Conservation (phyloP, 106 monocot genomes). For the Posidonia australis region DNA sequence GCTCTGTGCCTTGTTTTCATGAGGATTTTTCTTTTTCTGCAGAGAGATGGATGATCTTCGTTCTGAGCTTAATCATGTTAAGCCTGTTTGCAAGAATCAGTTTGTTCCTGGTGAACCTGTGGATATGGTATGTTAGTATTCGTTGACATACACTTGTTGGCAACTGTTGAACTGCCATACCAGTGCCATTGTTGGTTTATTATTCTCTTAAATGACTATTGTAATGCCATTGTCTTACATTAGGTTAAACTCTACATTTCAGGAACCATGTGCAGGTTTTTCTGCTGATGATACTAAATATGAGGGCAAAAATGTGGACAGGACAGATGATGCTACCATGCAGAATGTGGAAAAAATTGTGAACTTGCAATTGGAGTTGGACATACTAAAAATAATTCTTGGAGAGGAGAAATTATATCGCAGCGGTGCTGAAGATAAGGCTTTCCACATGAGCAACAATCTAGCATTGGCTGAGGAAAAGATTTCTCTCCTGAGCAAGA, state of each 20-base stretch:
- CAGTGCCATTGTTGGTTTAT: background rate
- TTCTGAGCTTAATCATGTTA: slow-evolving; percentile 23
- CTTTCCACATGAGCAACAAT: slow-evolving; percentile 12
- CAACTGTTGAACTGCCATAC: background rate
- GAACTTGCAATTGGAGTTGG: slow-evolving; percentile 72
- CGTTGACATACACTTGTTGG: background rate
- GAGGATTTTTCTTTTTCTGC: slow-evolving; percentile 12
- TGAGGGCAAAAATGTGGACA: slow-evolving; percentile 5
- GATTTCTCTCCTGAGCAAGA: slow-evolving; percentile 14
- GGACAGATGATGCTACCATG: background rate
- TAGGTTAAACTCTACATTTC: slow-evolving; percentile 5
- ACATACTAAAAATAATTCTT: slow-evolving; percentile 69
- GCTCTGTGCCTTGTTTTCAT: too few relatives aligned
- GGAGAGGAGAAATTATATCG: slow-evolving; percentile 53
- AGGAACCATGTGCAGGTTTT: slow-evolving; percentile 32
- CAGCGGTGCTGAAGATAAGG: slow-evolving; percentile 32
- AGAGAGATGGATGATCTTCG: slow-evolving; percentile 58
- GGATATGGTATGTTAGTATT: slow-evolving; percentile 25
- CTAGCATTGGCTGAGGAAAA: slow-evolving; percentile 22
- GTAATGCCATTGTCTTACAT: background rate
- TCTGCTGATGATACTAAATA: background rate
- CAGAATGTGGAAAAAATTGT: slow-evolving; percentile 41
- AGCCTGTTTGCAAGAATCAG: slow-evolving; percentile 9
- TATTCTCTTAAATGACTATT: background rate
- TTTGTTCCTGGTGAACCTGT: slow-evolving; percentile 9